Percentiles rank a stretch among this genome's conserved stretches.
phyloP scores from a whole-genome alignment of 345 rosid genomes.

The Zanthoxylum bungeanum region DNA sequence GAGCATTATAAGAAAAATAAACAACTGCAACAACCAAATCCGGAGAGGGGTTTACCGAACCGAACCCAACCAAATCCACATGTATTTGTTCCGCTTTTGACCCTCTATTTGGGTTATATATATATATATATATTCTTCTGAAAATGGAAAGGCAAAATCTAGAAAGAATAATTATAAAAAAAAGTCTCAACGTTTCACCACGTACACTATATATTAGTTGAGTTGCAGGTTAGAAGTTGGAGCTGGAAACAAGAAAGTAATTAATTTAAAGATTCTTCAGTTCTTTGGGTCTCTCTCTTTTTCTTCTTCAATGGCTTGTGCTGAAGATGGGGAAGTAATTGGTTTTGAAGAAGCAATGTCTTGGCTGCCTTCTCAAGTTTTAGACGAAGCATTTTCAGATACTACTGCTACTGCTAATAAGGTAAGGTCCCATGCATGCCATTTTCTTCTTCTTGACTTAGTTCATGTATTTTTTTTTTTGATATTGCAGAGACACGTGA shows the following conservation, averaged over 20 bases:
- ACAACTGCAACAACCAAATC: constrained; percentile 9
- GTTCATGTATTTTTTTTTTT: constrained; percentile 9
- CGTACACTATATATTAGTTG: constrained; percentile 44
- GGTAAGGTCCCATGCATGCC: constrained; percentile 22
- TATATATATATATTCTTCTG: too few relatives aligned
- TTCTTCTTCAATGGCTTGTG: constrained; percentile 19
- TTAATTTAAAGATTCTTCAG: not conserved
- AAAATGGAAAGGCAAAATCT: not conserved
- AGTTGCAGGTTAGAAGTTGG: constrained; percentile 80
- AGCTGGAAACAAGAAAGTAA: constrained; percentile 24
- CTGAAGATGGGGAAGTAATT: constrained; percentile 38
- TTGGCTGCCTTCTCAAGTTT: constrained; percentile 50
- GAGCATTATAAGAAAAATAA: not conserved
- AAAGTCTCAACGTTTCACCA: constrained; percentile 6
- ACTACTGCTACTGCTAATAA: constrained; percentile 20
- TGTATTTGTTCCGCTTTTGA: too few relatives aligned
- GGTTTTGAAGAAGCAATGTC: constrained; percentile 46
- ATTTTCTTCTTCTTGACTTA: not conserved
- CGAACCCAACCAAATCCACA: constrained; percentile 44
- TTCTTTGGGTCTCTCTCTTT: not conserved
- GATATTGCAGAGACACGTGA: constrained; percentile 14
- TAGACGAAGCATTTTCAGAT: constrained; percentile 41
- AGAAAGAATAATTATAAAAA: not conserved
- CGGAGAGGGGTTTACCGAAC: constrained; percentile 51
- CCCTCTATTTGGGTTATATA: too few relatives aligned